A percentile compares a stretch with the other conserved stretches of the same genome.
Conservation (phyloP, 352 stramenopile species). For the Blastocystis sp. region DNA sequence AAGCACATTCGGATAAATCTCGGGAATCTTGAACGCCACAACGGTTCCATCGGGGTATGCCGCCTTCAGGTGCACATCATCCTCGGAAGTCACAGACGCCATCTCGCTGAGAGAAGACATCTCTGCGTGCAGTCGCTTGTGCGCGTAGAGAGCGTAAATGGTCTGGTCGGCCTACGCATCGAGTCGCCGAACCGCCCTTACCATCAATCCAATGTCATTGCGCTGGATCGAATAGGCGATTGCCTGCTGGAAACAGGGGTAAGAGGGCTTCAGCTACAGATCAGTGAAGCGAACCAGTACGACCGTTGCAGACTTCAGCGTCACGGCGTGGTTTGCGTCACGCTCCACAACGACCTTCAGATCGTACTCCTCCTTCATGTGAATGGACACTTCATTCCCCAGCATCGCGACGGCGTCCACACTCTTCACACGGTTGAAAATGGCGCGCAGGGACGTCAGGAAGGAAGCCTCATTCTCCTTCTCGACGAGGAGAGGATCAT, state of each 20-base stretch:
- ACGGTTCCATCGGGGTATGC: background rate
- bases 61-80: conserved; percentile 42
- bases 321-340: background rate
- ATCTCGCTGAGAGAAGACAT: conserved; percentile 14
- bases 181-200: background rate
- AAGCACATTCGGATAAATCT: conserved; percentile 39
- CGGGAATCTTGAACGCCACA: conserved; percentile 23
- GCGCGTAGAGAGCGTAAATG: conserved; percentile 42
- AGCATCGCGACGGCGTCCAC: background rate
- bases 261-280: background rate
- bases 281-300: background rate
- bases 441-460: background rate
- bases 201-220: conserved; percentile 43
- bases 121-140: conserved; percentile 25
- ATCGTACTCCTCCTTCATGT: conserved; percentile 12
- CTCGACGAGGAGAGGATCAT: background rate
- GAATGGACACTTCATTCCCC: background rate
- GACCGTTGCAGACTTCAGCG: conserved; percentile 16
- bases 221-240: conserved; percentile 44
- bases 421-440: conserved; percentile 5
- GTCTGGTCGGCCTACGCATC: conserved; percentile 7
- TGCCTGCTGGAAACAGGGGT: conserved; percentile 52
- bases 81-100: conserved; percentile 25
- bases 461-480: background rate
- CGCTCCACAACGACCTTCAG: background rate